A percentile compares a stretch with the other conserved stretches of the same genome.
Conservation (phyloP, 73 alveolate species). For the Paramecium sexaurelia region DNA sequence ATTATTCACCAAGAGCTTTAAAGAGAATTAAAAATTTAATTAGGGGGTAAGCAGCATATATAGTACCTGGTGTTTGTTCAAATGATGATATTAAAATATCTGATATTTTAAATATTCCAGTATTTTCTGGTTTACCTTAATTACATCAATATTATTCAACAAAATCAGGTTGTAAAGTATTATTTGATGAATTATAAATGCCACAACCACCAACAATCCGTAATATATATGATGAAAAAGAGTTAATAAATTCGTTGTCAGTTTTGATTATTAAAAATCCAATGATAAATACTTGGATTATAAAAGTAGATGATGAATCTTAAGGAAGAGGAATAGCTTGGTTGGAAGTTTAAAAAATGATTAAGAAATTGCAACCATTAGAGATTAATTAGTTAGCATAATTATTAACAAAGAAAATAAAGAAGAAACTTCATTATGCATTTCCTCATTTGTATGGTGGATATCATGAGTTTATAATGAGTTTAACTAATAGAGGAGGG, state of each 20-base stretch:
- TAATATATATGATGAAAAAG: constrained; percentile 97
- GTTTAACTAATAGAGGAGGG: constrained; percentile 95
- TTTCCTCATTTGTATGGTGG: constrained; percentile 85
- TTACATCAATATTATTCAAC: constrained; percentile 91
- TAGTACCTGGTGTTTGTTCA: constrained; percentile 93
- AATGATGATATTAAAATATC: constrained; percentile 95
- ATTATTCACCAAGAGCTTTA: constrained; percentile 93
- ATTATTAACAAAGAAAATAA: constrained; percentile 81
- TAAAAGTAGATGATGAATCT: constrained; percentile 97
- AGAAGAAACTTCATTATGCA: constrained; percentile 92
- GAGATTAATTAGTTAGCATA: constrained; percentile 72
- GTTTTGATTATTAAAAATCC: constrained; percentile 94
- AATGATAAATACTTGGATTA: constrained; percentile 93
- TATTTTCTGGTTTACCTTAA: constrained; percentile 96
- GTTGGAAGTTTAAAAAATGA: constrained; percentile 77
- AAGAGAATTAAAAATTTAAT: constrained; percentile 86
- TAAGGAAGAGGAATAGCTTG: constrained; percentile 98
- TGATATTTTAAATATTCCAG: constrained; percentile 88
- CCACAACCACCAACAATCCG: constrained; percentile 91
- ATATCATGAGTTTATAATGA: constrained; percentile 91
- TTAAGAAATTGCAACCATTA: neutral
- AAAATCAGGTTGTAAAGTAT: constrained; percentile 94
- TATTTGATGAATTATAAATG: constrained; percentile 93
- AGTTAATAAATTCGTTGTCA: constrained; percentile 89
- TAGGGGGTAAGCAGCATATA: constrained; percentile 88